Percentiles rank a stretch among this genome's conserved stretches.
phyloP scores from a whole-genome alignment of 371 early-diverging fungal genomes.

The Mucor piriformis region DNA sequence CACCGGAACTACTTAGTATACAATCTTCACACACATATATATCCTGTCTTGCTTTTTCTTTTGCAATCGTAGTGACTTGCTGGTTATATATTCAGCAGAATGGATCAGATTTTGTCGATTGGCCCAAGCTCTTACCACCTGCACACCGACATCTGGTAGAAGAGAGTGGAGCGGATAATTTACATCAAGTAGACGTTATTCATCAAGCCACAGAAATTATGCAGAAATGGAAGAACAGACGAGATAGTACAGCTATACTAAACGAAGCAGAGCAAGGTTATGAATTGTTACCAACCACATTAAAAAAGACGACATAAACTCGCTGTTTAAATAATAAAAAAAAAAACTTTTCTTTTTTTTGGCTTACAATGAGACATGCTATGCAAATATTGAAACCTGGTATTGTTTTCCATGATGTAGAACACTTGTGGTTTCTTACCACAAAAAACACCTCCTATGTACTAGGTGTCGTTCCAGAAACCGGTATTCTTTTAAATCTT shows the following conservation, averaged over 20 bases:
- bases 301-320: slow-evolving; percentile 44
- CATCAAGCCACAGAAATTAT: slow-evolving; percentile 6
- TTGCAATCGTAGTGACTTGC: slow-evolving; percentile 32
- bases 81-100: slow-evolving; percentile 45
- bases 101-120: slow-evolving; percentile 44
- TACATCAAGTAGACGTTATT: slow-evolving; percentile 12
- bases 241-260: slow-evolving; percentile 31
- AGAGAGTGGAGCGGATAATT: background rate
- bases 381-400: slow-evolving; percentile 13
- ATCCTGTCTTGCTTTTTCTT: slow-evolving; percentile 33
- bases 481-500: slow-evolving; percentile 32
- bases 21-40: slow-evolving; percentile 32
- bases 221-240: slow-evolving; percentile 21
- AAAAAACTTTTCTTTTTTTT: background rate
- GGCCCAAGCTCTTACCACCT: slow-evolving; percentile 39
- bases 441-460: slow-evolving; percentile 38
- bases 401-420: slow-evolving; percentile 23
- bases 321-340: background rate
- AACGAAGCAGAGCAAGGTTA: slow-evolving; percentile 48
- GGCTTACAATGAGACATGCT: background rate
- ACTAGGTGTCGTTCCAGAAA: slow-evolving; percentile 26
- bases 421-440: slow-evolving; percentile 36
- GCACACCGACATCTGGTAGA: background rate
- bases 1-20: slow-evolving; percentile 24
- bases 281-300: slow-evolving; percentile 31